Evolutionary conservation across 441 rosid genomes (phyloP).

Genomic region (Gossypium laxum): DNA sequence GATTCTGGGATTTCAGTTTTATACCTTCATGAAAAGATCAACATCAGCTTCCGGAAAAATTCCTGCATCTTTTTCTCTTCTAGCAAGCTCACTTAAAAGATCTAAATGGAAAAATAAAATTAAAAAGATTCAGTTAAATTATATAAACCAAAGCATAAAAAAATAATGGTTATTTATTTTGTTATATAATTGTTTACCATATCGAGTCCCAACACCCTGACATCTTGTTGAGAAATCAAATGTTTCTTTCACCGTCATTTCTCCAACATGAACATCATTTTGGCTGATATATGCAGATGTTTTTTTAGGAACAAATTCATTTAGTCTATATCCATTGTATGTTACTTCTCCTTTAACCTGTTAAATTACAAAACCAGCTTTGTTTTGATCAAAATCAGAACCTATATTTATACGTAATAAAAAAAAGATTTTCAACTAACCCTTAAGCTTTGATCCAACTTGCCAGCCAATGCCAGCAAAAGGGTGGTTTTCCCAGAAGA

Average conservation of each 20-base stretch:
- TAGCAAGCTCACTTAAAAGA: conserved; percentile 44
- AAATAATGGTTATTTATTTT: background rate
- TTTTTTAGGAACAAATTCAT: conserved; percentile 51
- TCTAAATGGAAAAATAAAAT: conserved; percentile 20
- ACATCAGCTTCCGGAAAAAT: conserved; percentile 57
- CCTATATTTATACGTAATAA: background rate
- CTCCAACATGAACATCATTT: conserved; percentile 57
- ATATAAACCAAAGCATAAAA: background rate
- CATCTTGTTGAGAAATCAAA: conserved; percentile 65
- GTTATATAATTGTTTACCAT: conserved; percentile 26
- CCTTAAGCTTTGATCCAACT: conserved; percentile 47
- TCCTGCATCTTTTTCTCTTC: conserved; percentile 52
- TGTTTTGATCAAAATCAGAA: too few species aligned
- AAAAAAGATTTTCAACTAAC: conserved; percentile 11
- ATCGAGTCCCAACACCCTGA: conserved; percentile 61
- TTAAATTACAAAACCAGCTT: background rate
- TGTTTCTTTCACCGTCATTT: conserved; percentile 62
- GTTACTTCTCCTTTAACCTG: conserved; percentile 63
- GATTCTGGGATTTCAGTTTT: background rate
- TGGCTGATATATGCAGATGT: conserved; percentile 61
- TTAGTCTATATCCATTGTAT: conserved; percentile 51
- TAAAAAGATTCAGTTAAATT: background rate
- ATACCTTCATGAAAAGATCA: conserved; percentile 61
- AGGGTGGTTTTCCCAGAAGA: conserved; percentile 75
- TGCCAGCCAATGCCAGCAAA: conserved; percentile 68